phyloP scores from a whole-genome alignment of 768 basidiomycete species.

The Mycena leptocephala region DNA sequence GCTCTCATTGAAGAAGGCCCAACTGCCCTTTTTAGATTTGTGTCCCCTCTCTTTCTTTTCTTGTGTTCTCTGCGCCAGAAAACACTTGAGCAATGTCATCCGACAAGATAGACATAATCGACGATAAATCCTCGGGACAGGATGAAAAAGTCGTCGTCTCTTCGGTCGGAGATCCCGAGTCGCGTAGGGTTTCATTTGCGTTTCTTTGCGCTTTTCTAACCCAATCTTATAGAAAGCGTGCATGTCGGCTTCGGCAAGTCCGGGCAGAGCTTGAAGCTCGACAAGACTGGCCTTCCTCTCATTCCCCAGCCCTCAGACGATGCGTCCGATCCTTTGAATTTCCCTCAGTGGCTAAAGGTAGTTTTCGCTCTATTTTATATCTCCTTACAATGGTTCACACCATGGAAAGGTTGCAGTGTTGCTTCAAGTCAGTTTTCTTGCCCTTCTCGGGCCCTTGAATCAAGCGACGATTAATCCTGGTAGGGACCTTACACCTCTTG shows the following conservation, averaged over 20 bases:
- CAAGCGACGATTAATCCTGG: slow-evolving; percentile 30
- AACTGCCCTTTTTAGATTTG: background rate
- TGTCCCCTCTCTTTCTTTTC: background rate
- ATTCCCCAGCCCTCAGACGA: slow-evolving; percentile 59
- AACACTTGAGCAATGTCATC: slow-evolving; percentile 11
- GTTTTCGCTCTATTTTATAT: background rate
- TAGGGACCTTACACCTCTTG: background rate
- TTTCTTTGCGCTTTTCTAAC: background rate
- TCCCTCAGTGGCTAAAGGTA: slow-evolving; percentile 57
- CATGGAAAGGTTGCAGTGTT: slow-evolving; percentile 56
- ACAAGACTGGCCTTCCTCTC: slow-evolving; percentile 56
- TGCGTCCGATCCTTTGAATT: slow-evolving; percentile 60
- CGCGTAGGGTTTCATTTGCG: background rate
- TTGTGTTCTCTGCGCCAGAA: background rate
- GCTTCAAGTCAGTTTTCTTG: slow-evolving; percentile 42
- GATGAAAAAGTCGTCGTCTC: slow-evolving; percentile 10
- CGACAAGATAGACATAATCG: background rate
- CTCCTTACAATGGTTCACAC: slow-evolving; percentile 50
- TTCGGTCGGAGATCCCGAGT: slow-evolving; percentile 12
- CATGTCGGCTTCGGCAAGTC: slow-evolving; percentile 20
- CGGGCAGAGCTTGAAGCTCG: slow-evolving; percentile 45
- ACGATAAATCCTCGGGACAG: slow-evolving; percentile 31
- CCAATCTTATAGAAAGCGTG: background rate
- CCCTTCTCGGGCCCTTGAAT: slow-evolving; percentile 24
- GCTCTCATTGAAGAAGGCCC: background rate